Evolutionary conservation across 2,329 filamentous ascomycete species (phyloP).

Genomic region (Arthrobotrys pseudoclavata): DNA sequence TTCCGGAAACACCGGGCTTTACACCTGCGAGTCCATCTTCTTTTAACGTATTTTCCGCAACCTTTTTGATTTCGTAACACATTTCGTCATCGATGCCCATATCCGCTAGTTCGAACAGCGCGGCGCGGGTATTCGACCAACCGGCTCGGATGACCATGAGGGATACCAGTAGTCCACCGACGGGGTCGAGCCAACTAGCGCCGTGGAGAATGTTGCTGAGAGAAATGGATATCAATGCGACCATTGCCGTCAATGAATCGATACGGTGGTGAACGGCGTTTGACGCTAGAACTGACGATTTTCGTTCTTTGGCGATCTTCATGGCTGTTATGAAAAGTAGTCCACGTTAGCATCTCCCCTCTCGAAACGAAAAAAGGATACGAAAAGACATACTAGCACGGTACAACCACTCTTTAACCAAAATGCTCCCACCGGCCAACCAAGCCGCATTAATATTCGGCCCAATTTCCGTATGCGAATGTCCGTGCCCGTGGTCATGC

Average conservation of each 20-base stretch:
- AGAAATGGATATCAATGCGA: slow-evolving; percentile 88
- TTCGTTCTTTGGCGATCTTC: slow-evolving; percentile 93
- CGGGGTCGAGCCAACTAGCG: slow-evolving; percentile 92
- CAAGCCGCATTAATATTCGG: slow-evolving; percentile 95
- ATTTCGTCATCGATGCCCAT: slow-evolving; percentile 84
- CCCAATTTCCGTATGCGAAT: slow-evolving; percentile 72
- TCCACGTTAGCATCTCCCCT: slow-evolving; percentile 53
- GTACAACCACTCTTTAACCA: slow-evolving; percentile 97
- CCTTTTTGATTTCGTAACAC: slow-evolving; percentile 62
- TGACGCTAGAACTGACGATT: slow-evolving; percentile 93
- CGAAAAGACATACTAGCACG: slow-evolving; percentile 83
- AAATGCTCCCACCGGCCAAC: slow-evolving; percentile 89
- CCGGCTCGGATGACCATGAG: slow-evolving; percentile 93
- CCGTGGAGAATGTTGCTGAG: slow-evolving; percentile 88
- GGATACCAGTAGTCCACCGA: slow-evolving; percentile 92
- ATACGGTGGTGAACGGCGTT: slow-evolving; percentile 97
- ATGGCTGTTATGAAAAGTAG: slow-evolving; percentile 69
- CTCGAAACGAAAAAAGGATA: background rate
- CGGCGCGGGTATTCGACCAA: slow-evolving; percentile 83
- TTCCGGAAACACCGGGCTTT: slow-evolving; percentile 72
- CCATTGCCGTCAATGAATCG: slow-evolving; percentile 93
- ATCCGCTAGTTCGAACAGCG: slow-evolving; percentile 91
- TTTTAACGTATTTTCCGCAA: slow-evolving; percentile 78
- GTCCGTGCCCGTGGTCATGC: slow-evolving; percentile 69
- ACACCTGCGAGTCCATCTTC: slow-evolving; percentile 68